Percentiles rank a stretch among this genome's conserved stretches.
These are phyloP conservation scores for Leucoagaricus sp. DNA, from an alignment of 1,284 basidiomycete genomes.

Conservation along the genomic window DNA sequence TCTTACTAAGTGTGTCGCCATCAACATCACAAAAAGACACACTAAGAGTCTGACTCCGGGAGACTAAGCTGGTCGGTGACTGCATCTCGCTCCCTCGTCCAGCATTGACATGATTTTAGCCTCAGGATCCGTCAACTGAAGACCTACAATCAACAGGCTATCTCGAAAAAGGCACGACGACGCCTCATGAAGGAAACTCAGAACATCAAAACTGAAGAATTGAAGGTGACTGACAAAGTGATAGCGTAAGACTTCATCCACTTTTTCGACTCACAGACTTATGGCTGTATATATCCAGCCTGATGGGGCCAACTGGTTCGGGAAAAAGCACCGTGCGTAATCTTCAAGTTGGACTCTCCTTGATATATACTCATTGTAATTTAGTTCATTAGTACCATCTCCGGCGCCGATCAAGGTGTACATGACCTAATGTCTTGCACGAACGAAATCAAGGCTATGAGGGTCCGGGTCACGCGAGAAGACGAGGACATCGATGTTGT, in stretches of 20 bases:
- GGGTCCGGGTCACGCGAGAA: constrained; percentile 8
- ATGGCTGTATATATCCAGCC: too few species aligned
- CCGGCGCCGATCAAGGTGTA: constrained; percentile 9
- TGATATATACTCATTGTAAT: neutral
- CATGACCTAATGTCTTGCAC: constrained; percentile 20
- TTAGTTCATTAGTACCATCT: constrained; percentile 21
- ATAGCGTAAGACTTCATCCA: constrained; percentile 13
- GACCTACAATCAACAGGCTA: neutral
- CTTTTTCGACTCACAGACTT: too few species aligned
- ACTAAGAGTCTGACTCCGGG: too few species aligned
- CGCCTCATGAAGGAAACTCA: neutral
- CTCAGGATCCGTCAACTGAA: neutral
- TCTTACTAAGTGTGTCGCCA: too few species aligned
- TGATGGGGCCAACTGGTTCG: constrained; percentile 25
- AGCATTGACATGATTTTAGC: neutral
- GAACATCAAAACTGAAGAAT: constrained; percentile 6
- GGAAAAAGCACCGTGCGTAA: constrained; percentile 23
- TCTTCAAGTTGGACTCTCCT: neutral
- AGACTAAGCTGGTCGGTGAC: neutral
- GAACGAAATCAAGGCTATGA: constrained; percentile 15
- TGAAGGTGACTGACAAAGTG: constrained; percentile 10
- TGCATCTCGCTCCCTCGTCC: neutral
- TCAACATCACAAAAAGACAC: too few species aligned
- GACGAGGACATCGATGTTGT: constrained; percentile 15
- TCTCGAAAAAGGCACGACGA: neutral